Evolutionary conservation across 441 rosid genomes (phyloP), one percentile per base, ranked within the genome.

Genomic region (Adansonia gregorii): DNA sequence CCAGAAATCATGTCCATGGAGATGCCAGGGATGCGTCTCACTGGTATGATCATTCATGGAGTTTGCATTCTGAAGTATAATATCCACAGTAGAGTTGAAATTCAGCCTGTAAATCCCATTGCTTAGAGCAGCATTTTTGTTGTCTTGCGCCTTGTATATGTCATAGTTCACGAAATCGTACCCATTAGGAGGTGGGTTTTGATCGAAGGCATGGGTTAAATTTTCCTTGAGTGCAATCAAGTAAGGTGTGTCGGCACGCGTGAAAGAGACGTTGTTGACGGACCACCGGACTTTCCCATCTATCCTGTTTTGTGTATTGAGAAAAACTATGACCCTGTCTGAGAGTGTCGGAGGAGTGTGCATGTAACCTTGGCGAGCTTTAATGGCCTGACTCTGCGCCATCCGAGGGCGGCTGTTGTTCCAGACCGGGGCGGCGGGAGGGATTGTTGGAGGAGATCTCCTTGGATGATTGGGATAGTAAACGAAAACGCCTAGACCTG

Each of bases 11-110:
- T 91, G 95, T 39, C 98, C 98, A n/a, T 89, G 95, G 0, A 92
- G 83, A 85, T 90, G 98, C 98, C 97, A 91, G 0, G 97, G 95
- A 75, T 94, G 98, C 0, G 95, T 94, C 85, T 94, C 98, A 31
- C 95, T 92, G 22, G 69, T 81, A 4, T 77, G 77, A 0, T 0
- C 0, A 0, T 0, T 64, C 92, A 89, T 76, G 0, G 90, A 74
- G 75, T 87, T 88, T 1, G 94, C 94, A 80, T 93, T 93, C 60
- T 89, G 97, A 35, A 92, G 71, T 52, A 93, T 70, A 10, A 94
- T 78, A 74, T 94, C 97, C 35, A 94, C 90, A 2, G 89, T 87
- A 0, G 92, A 22, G 49, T 84, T 85, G 80, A 89, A 92, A 15
- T 75, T 19, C 1, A 92, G 78, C 60, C 85, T 68, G 52, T 94